Base-by-base conservation (phyloP, 345 rosid genomes). In the Populus ilicifolia region DNA sequence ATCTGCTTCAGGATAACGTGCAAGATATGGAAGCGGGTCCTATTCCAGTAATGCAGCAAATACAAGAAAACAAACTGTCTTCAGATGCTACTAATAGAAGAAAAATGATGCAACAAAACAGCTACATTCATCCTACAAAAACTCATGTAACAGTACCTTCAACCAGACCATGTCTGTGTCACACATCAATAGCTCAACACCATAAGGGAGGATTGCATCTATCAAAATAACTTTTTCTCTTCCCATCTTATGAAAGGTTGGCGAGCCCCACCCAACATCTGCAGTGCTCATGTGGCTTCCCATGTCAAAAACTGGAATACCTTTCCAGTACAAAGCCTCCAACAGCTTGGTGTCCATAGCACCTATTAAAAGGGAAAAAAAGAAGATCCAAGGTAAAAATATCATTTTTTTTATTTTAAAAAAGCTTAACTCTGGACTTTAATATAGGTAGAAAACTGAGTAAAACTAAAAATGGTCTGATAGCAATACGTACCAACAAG, bases 201-300 rank as follows among this genome's bases (percentile, higher is more conserved):
- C 99, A 79, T 79, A 92, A 69, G 98, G 97, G 30, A 96, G 93
- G 73, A 96, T 84, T n/a, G 90, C 81, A 77, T 96, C 93, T 33
- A 96, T 92, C 73, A 96, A 89, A 80, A 94, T 77, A 44, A 93
- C 98, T 87, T 96, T 96, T 80, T 96, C 98, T 89, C 99, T 91
- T 71, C 98, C 99, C 99, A 96, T 94, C 84, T 94, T 96, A 81
- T 96, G 99, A 80, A 96, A 96, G 41, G 95, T 89, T 0, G 97
- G 95, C 30, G 97, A 85, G n/a, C 99, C 99, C 99, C 99, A 96
- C 20, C 99, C 99, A 48, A 94, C 97, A 85, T 96, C 99, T 52
- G 86, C 77, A 20, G 98, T 88, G 81, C 97, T 94, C 95, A 96
- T 87, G 78, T 90, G 98, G 85, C 98, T 96, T 71, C 90, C 98